Conservation (phyloP, 257 asterid species). For the Orobanche coerulescens region DNA sequence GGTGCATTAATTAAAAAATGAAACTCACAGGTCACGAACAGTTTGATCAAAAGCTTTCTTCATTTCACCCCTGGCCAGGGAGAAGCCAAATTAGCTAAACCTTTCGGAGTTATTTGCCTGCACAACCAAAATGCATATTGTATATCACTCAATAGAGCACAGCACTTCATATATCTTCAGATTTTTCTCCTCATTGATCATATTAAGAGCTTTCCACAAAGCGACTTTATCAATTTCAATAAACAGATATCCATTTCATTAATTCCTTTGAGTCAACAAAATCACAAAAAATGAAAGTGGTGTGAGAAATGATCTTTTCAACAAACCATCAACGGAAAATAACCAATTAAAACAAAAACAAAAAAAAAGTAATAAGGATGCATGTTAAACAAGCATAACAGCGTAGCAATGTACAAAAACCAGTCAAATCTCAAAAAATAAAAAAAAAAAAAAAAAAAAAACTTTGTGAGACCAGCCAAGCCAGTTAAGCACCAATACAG, state of each 20-base stretch:
- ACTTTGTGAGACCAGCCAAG: slow-evolving; percentile 2
- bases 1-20: neutral
- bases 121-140: slow-evolving; percentile 13
- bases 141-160: slow-evolving; percentile 5
- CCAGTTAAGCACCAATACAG: slow-evolving; percentile 12
- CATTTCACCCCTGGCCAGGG: slow-evolving; percentile 43
- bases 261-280: slow-evolving; percentile 15
- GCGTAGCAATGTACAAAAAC: slow-evolving; percentile 7
- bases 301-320: neutral
- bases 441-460: neutral
- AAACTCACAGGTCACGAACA: slow-evolving; percentile 84
- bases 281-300: slow-evolving; percentile 3
- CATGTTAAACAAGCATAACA: neutral
- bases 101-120: slow-evolving; percentile 23
- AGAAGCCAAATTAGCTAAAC: slow-evolving; percentile 29
- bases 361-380: neutral
- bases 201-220: slow-evolving; percentile 4
- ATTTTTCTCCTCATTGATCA: slow-evolving; percentile 19
- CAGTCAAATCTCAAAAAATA: neutral
- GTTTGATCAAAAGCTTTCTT: slow-evolving; percentile 95
- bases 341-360: neutral
- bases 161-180: slow-evolving; percentile 5
- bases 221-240: neutral
- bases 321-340: slow-evolving; percentile 12
- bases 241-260: neutral